Evolutionary conservation across 2,329 filamentous ascomycete species (phyloP), one percentile per base, ranked within the genome.

Genomic region (Cladosporium sp.): DNA sequence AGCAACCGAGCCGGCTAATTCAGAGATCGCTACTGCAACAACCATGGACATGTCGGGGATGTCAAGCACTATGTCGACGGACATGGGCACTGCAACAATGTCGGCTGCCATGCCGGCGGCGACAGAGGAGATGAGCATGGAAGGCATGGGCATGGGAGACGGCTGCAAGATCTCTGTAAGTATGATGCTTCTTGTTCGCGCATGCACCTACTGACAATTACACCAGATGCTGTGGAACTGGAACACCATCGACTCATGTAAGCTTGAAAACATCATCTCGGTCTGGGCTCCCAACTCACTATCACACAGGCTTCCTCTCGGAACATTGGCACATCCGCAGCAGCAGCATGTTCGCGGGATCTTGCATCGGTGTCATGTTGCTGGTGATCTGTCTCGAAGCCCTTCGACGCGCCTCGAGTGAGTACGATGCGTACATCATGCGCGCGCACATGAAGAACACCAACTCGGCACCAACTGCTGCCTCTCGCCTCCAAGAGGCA

Each of bases 171-270:
- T 79, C 68, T 78, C 78, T 62, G 78, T 79, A 69, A 26, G 72
- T 59, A n/a, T 10, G 26, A n/a, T 53, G n/a, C 14, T 28, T 21
- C 21, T 18, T 16, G 23, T 23, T 13, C 16, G 30, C 11, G 26
- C 2, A 21, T n/a, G 16, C 21, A 28, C 3, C 8, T 34, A 32
- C 49, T 63, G 54, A 64, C 30, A 48, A 6, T 14, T 53, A 11
- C 26, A n/a, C 5, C 54, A 91, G 89, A 93, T 92, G 90, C 81
- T 91, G 48, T 92, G 90, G 89, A 93, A 92, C 77, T 91, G 89
- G 89, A 83, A 90, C 76, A 89, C 88, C 3, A 80, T 91, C 74
- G 87, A 90, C 74, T 79, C 88, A 23, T 92, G 60, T 63, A 63
- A 61, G 58, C 14, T 23, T 11, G 14, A 7, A 25, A 23, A n/a